Conservation (phyloP, 1,284 basidiomycete species). For the Moesziomyces sp. region DNA sequence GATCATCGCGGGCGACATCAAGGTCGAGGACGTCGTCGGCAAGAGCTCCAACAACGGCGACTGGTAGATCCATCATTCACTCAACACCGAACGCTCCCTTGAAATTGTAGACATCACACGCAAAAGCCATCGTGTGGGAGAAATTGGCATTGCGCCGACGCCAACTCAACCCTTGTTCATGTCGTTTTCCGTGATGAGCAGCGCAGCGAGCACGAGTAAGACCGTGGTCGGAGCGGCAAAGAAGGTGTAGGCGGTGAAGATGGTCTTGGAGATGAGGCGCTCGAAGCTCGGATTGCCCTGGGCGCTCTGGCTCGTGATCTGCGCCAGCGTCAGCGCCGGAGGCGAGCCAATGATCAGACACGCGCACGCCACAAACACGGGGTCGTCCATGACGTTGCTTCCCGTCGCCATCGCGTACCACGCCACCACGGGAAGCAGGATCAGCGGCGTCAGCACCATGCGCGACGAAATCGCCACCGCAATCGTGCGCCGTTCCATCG, state of each 20-base stretch:
- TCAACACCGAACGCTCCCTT: no score
- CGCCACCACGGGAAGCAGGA: conserved; percentile 71
- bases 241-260: conserved; percentile 66
- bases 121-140: not conserved
- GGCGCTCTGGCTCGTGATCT: conserved; percentile 84
- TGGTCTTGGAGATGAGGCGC: conserved; percentile 77
- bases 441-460: conserved; percentile 85
- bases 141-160: not conserved
- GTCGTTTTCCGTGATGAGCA: conserved; percentile 59
- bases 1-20: conserved; percentile 51
- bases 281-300: conserved; percentile 86
- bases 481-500: conserved; percentile 76
- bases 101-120: not conserved
- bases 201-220: conserved; percentile 54
- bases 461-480: conserved; percentile 79
- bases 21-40: conserved; percentile 39
- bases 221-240: conserved; percentile 64
- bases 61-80: not conserved
- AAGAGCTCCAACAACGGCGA: conserved; percentile 50
- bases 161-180: conserved; percentile 17
- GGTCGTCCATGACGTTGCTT: conserved; percentile 69
- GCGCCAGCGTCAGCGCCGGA: conserved; percentile 73
- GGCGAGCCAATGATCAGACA: conserved; percentile 81
- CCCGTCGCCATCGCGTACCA: conserved; percentile 48
- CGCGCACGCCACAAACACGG: conserved; percentile 83